phyloP scores from a whole-genome alignment of 371 early-diverging fungal species.

The Saksenaea vasiformis region DNA sequence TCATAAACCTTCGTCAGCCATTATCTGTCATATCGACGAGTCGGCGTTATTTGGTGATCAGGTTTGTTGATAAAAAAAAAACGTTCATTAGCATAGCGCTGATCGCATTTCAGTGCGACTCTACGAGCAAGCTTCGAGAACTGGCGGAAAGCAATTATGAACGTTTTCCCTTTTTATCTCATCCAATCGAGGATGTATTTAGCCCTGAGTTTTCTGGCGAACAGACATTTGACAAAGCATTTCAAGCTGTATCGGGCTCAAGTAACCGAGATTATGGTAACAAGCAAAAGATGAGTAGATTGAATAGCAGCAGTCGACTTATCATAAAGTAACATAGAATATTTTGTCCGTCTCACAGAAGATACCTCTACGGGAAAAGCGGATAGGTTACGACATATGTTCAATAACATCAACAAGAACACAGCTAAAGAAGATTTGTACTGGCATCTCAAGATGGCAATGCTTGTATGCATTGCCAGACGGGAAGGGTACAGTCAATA shows the following conservation, averaged over 20 bases:
- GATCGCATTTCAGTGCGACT: background rate
- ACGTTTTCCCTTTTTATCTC: constrained; percentile 24
- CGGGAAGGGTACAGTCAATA: constrained; percentile 39
- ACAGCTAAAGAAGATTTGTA: constrained; percentile 63
- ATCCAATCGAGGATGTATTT: constrained; percentile 37
- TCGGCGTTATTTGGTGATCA: constrained; percentile 53
- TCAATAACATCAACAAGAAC: constrained; percentile 42
- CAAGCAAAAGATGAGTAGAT: background rate
- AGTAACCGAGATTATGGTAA: constrained; percentile 28
- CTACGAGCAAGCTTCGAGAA: constrained; percentile 25
- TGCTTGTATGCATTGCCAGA: constrained; percentile 46
- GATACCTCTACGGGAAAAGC: background rate
- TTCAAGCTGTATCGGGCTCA: constrained; percentile 22
- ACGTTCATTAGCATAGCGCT: background rate
- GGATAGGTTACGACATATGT: constrained; percentile 28
- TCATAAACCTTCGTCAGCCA: constrained; percentile 52
- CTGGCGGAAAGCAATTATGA: constrained; percentile 35
- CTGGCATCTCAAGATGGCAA: constrained; percentile 61
- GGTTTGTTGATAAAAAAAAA: constrained; percentile 9
- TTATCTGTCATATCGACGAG: constrained; percentile 80
- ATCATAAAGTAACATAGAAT: constrained; percentile 17
- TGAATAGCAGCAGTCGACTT: background rate
- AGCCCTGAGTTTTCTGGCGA: constrained; percentile 23
- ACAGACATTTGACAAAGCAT: constrained; percentile 16
- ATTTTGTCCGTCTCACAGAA: constrained; percentile 20